Conservation (phyloP, 2,329 filamentous ascomycete genomes). For the Tolypocladium sp. region DNA sequence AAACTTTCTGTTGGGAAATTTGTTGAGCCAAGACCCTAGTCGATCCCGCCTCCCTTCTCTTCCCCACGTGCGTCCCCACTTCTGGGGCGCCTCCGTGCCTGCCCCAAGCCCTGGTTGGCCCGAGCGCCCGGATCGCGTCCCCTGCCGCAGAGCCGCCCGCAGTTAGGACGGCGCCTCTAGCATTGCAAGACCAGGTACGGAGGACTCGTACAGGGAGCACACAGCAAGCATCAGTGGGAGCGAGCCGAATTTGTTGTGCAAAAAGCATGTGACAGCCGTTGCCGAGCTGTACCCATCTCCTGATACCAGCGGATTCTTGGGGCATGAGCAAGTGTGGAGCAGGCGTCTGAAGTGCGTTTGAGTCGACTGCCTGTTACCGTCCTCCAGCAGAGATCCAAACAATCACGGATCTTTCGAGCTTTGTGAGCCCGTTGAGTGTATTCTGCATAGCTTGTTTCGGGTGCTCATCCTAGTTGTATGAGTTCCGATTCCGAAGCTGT, state of each 20-base stretch:
- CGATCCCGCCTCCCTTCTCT: not conserved
- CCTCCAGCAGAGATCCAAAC: too few species aligned
- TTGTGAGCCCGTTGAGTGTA: too few species aligned
- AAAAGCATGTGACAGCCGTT: not conserved
- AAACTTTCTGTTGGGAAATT: slow-evolving; percentile 26
- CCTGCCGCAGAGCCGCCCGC: not conserved
- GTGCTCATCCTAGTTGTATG: too few species aligned
- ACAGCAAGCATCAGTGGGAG: not conserved
- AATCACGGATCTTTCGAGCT: too few species aligned
- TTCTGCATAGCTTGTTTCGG: too few species aligned
- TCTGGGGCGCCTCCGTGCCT: not conserved
- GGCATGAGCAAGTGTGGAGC: not conserved
- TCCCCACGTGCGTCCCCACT: not conserved
- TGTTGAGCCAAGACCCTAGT: slow-evolving; percentile 18
- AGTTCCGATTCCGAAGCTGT: too few species aligned
- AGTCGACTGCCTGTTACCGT: not conserved
- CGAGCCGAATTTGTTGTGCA: not conserved
- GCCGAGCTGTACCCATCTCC: not conserved
- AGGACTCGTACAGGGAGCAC: too few species aligned
- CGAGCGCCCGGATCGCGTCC: not conserved
- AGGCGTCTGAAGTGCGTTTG: not conserved
- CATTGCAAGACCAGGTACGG: not conserved
- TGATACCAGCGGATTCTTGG: too few species aligned
- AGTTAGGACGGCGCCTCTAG: not conserved
- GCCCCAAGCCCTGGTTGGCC: not conserved